Evolutionary conservation across 768 basidiomycete species (phyloP).

Genomic region (Mrakia gelida): DNA sequence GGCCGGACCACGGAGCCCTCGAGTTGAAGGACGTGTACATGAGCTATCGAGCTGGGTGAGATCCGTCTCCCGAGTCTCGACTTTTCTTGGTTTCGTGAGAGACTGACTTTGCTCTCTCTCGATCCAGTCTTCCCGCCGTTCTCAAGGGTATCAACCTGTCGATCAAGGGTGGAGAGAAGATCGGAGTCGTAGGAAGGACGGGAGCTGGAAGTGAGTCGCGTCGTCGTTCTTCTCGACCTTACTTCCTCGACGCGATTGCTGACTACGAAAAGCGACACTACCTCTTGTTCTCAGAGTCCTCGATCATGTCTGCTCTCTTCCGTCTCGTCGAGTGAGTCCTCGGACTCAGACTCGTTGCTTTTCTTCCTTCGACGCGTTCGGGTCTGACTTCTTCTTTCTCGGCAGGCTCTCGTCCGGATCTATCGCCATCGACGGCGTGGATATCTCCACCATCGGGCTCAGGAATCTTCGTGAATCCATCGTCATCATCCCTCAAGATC

Average conservation of each 20-base stretch:
- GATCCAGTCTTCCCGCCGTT: constrained; percentile 60
- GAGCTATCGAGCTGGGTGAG: constrained; percentile 68
- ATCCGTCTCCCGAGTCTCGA: too few relatives aligned
- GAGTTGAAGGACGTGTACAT: constrained; percentile 53
- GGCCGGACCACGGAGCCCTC: constrained; percentile 71
- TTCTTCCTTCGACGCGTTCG: not conserved
- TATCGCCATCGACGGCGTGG: constrained; percentile 75
- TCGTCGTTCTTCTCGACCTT: not conserved
- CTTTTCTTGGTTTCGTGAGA: too few relatives aligned
- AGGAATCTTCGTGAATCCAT: constrained; percentile 53
- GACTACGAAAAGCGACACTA: not conserved
- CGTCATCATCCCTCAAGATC: constrained; percentile 40
- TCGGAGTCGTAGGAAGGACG: constrained; percentile 57
- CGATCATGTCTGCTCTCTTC: constrained; percentile 75
- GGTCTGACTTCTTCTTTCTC: not conserved
- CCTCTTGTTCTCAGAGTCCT: not conserved
- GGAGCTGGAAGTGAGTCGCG: constrained; percentile 46
- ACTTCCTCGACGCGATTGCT: not conserved
- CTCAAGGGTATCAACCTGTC: constrained; percentile 72
- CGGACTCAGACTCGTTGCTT: not conserved
- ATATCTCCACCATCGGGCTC: constrained; percentile 76
- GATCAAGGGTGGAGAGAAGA: constrained; percentile 73
- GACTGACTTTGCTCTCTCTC: too few relatives aligned
- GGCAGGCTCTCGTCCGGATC: constrained; percentile 56
- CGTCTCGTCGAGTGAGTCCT: constrained; percentile 58